Conservation (phyloP, 2,329 filamentous ascomycete genomes). For the Exophiala spinifera region DNA sequence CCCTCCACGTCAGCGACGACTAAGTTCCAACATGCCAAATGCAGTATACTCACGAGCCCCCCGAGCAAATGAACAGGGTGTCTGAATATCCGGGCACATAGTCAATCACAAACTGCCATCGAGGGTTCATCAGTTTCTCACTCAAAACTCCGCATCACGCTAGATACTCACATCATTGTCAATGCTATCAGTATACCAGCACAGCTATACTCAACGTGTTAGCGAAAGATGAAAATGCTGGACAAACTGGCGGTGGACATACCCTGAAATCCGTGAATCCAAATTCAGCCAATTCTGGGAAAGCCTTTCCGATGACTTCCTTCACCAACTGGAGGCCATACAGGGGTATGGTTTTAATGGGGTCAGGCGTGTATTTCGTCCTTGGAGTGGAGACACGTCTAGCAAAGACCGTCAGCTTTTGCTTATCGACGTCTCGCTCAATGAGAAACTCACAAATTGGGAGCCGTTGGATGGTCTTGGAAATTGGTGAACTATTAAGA, state of each 20-base stretch:
- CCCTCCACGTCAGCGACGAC: not conserved
- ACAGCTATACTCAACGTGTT: conserved; percentile 6
- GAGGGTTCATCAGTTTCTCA: not conserved
- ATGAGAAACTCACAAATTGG: conserved; percentile 16
- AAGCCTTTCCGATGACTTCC: conserved; percentile 24
- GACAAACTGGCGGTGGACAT: not conserved
- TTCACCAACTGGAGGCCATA: conserved; percentile 30
- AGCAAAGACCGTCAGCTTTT: not conserved
- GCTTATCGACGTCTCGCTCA: not conserved
- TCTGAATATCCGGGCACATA: conserved; percentile 30
- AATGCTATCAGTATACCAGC: conserved; percentile 30
- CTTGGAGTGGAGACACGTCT: conserved; percentile 27
- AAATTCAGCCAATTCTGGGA: conserved; percentile 29
- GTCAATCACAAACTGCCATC: conserved; percentile 26
- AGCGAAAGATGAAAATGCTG: not conserved
- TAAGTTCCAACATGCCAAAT: not conserved
- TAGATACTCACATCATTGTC: conserved; percentile 22
- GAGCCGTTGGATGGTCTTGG: conserved; percentile 22
- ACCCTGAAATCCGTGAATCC: conserved; percentile 28
- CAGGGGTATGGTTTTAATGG: conserved; percentile 29
- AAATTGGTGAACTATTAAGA: conserved; percentile 25
- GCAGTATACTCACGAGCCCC: conserved; percentile 23
- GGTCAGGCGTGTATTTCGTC: conserved; percentile 28
- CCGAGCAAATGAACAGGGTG: conserved; percentile 28
- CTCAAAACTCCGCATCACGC: not conserved